Evolutionary conservation across 2,329 filamentous ascomycete species (phyloP), one percentile per base, ranked within the genome.

Genomic region (Clathrospora elynae): DNA sequence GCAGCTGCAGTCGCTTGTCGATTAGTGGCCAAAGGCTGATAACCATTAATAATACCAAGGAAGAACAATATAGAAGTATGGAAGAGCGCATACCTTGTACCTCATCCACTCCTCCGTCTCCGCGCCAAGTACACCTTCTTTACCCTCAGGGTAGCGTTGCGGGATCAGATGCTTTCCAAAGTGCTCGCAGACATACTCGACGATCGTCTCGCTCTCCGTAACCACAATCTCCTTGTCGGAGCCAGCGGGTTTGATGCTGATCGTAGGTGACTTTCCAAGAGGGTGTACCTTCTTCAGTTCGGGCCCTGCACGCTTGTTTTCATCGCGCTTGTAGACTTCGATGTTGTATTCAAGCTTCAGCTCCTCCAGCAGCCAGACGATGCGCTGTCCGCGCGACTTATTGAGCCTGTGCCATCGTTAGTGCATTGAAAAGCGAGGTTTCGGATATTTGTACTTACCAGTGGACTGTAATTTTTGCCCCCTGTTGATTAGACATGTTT

Each of bases 331-430:
- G 78, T 87, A 93, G 39, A 86, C 78, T 62, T 92, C 83, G 44
- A 96, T 73, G 49, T 91, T 82, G 71, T 95, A 96, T 18, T 85
- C 79, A 22, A 95, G 70, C 29, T 86, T 79, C 49, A 93, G 83
- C 70, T 92, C 89, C 67, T 93, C 88, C 29, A 95, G 80, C 5
- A 95, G 83, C 88, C 88, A 95, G 30, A 93, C 75, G 45, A 92
- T 86, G 50, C 88, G 84, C 70, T 95, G 88, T 9, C 88, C 83
- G 56, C 90, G 87, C 42, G 90, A 95, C 57, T 86, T 77, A 58
- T 92, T 82, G 48, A 95, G 85, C 90, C 90, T 95, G 55, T 24
- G n/a, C 13, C 12, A 12, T 5, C 2, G 17, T 42, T 16, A 44
- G 36, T 25, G 23, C 8, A 30, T 25, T 13, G 11, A 16, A 30